A percentile compares a stretch with the other conserved stretches of the same genome.
These are phyloP conservation scores for Aspergillus flavus DNA, from an alignment of 2,329 filamentous ascomycete genomes.

Conservation along the genomic window DNA sequence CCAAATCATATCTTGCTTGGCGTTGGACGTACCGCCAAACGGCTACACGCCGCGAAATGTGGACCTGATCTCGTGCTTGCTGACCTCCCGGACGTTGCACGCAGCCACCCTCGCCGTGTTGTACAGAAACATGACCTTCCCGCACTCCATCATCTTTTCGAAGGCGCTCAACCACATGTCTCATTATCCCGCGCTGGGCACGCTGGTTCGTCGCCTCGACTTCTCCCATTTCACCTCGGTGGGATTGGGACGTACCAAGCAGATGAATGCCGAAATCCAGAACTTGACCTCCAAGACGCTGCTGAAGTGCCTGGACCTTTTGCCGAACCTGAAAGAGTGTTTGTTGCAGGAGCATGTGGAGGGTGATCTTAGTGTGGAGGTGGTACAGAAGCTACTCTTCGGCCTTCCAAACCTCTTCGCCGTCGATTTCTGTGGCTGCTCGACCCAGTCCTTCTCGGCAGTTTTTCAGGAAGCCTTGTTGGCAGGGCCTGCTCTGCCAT, in stretches of 20 bases:
- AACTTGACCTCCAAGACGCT: constrained; percentile 77
- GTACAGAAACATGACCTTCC: constrained; percentile 78
- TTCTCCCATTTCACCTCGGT: constrained; percentile 85
- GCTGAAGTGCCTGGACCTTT: constrained; percentile 69
- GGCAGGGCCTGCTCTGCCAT: constrained; percentile 49
- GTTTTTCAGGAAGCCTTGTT: constrained; percentile 62
- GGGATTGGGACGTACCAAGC: constrained; percentile 72
- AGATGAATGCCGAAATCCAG: constrained; percentile 72
- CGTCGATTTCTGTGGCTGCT: constrained; percentile 77
- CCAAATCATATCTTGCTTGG: constrained; percentile 73
- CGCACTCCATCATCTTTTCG: constrained; percentile 79
- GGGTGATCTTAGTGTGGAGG: constrained; percentile 69
- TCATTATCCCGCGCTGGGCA: constrained; percentile 68
- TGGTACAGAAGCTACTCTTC: constrained; percentile 71
- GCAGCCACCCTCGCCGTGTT: constrained; percentile 72
- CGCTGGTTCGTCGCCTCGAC: constrained; percentile 76
- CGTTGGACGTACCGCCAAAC: constrained; percentile 74
- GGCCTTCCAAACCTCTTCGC: constrained; percentile 66
- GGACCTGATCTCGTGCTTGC: constrained; percentile 73
- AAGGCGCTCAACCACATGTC: constrained; percentile 74
- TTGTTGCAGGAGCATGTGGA: constrained; percentile 80
- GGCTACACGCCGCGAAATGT: constrained; percentile 75
- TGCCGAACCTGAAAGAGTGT: constrained; percentile 75
- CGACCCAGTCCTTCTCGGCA: constrained; percentile 66
- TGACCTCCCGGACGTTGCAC: constrained; percentile 76